Conservation (phyloP, 768 basidiomycete species). For the Coprinopsis cinerea region DNA sequence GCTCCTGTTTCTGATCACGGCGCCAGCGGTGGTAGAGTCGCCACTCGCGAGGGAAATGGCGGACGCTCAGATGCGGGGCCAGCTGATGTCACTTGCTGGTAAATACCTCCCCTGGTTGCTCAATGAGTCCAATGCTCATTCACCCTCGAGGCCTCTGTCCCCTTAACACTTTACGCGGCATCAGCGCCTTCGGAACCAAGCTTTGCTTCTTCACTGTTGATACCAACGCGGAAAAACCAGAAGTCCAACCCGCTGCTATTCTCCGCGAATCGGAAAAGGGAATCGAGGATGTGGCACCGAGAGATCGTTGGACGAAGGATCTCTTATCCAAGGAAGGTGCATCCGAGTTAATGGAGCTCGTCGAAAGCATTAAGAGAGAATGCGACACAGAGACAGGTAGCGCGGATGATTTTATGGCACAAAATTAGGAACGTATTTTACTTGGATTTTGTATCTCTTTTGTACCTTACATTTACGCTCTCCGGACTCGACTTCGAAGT, state of each 20-base stretch:
- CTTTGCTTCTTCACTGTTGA: constrained; percentile 3
- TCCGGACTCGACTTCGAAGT: too few species aligned
- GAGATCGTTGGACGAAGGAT: constrained; percentile 1
- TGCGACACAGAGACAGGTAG: not conserved
- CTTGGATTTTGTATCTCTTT: too few species aligned
- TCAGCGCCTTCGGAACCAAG: constrained; percentile 4
- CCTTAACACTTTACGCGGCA: not conserved
- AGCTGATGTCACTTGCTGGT: constrained; percentile 15
- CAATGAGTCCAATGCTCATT: not conserved
- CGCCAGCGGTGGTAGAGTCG: constrained; percentile 8
- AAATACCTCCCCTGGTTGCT: not conserved
- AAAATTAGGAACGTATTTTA: not conserved
- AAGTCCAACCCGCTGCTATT: not conserved
- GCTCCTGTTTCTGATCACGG: constrained; percentile 23
- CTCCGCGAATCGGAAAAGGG: not conserved
- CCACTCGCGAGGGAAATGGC: constrained; percentile 18
- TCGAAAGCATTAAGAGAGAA: constrained; percentile 1
- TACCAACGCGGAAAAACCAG: not conserved
- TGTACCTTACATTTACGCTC: too few species aligned
- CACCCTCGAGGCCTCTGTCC: constrained; percentile 1
- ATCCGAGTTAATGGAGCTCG: not conserved
- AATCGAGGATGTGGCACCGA: not conserved
- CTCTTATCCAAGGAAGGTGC: not conserved
- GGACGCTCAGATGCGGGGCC: constrained; percentile 17
- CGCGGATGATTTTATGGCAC: not conserved